Evolutionary conservation across 441 rosid species (phyloP).

Genomic region (Arabidopsis lyrata): DNA sequence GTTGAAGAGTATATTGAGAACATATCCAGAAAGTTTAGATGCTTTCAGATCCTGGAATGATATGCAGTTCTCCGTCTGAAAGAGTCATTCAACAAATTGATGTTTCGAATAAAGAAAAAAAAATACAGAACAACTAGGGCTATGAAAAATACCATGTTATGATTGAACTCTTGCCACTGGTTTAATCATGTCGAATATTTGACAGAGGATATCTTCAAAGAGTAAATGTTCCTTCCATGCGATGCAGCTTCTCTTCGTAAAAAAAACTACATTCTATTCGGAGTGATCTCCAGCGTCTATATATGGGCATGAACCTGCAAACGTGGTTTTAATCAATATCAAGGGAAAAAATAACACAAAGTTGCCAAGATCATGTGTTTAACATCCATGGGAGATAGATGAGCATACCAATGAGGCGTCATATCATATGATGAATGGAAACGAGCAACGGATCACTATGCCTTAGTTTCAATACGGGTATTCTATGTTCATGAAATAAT

Average conservation of each 20-base stretch:
- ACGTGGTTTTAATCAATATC: constrained; percentile 34
- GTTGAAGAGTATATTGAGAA: constrained; percentile 70
- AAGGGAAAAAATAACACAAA: constrained; percentile 33
- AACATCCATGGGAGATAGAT: constrained; percentile 15
- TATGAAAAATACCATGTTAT: background rate
- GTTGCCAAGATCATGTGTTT: constrained; percentile 4
- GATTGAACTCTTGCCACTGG: constrained; percentile 52
- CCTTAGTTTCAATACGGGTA: too few species aligned
- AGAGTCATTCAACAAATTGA: constrained; percentile 6
- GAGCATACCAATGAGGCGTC: constrained; percentile 18
- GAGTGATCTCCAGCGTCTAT: constrained; percentile 64
- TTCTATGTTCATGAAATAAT: background rate
- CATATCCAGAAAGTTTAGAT: constrained; percentile 62
- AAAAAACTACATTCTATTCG: constrained; percentile 62
- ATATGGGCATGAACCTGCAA: constrained; percentile 62
- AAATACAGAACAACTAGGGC: background rate
- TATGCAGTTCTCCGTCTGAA: constrained; percentile 65
- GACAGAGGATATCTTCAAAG: constrained; percentile 64
- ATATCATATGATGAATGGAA: constrained; percentile 5
- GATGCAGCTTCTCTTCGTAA: background rate
- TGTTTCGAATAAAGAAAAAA: background rate
- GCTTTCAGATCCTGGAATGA: constrained; percentile 62
- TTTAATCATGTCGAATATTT: constrained; percentile 63
- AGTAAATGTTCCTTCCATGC: background rate
- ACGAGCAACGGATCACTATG: background rate